Base-by-base conservation (phyloP, 345 rosid species). In the Euphorbia lathyris region DNA sequence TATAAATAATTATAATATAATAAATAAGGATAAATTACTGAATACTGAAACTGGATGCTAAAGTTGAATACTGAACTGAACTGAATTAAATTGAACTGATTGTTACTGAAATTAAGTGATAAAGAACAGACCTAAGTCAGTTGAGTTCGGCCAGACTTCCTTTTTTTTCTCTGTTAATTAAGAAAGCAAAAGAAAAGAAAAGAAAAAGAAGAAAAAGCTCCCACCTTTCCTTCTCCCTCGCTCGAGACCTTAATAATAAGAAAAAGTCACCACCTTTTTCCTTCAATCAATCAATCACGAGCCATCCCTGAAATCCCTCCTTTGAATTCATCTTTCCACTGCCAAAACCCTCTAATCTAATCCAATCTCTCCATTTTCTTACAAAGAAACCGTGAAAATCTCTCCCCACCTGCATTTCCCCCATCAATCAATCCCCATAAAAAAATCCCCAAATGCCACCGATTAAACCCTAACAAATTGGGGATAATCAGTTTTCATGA, bases 241-340 rank as follows among this genome's bases (percentile, higher is more conserved):
- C 53, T 40, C 14, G 6, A 13, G 29, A n/a, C 4, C 27, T 16
- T 43, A 19, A 42, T 5, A 11, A 55, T 22, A 55, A 34, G 23
- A 32, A 48, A 65, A 72, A 53, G 19, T 12, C 0, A 0, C 1
- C 17, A 16, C 58, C 62, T 86, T 88, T 86, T 88, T 70, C 72
- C 84, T 80, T 81, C 80, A 75, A 85, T 85, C 88, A 77, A 74
- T 91, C 99, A 94, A n/a, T n/a, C n/a, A n/a, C 99, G 96, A 78
- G 99, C 79, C 76, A 30, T 81, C 90, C 85, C 81, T 94, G 98
- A 88, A 76, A 43, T 75, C 76, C 81, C 80, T 81, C 79, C 83
- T 81, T 75, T 76, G 81, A 83, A 79, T 88, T 84, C 87, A 84
- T 92, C 87, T 72, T 76, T 82, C 84, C 71, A 60, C 77, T n/a